These are phyloP conservation scores for Solanum hybrid DNA, from an alignment of 305 asterid genomes.

Conservation along the genomic window DNA sequence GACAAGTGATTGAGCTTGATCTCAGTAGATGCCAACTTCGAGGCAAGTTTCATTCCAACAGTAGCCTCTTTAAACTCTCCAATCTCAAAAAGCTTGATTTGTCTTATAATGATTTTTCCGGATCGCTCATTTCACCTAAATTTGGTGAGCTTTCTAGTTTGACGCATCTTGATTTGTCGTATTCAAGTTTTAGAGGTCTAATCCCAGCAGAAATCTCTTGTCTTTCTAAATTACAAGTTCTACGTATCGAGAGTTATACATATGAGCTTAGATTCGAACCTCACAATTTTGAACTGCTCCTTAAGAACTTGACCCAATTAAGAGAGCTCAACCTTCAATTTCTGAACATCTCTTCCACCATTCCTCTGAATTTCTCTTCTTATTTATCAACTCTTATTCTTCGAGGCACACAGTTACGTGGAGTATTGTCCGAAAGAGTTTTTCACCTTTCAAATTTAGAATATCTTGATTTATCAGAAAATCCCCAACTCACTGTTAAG, in stretches of 20 bases:
- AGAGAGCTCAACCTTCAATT: neutral
- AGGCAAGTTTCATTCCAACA: neutral
- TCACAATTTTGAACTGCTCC: neutral
- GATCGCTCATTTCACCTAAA: neutral
- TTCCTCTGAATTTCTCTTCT: neutral
- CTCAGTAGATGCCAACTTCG: neutral
- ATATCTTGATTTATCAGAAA: neutral
- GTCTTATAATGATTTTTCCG: accelerated
- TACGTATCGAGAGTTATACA: accelerated
- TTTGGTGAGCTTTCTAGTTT: neutral
- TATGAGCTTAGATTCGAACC: accelerated
- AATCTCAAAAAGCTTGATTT: neutral
- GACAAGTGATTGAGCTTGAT: neutral
- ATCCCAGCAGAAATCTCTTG: neutral
- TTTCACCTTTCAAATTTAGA: neutral
- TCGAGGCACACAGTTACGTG: accelerated
- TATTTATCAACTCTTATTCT: accelerated
- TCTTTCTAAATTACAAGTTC: neutral
- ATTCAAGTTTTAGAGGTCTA: neutral
- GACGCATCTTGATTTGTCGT: neutral
- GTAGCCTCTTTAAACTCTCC: neutral
- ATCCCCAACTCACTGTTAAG: neutral
- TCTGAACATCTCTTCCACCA: neutral
- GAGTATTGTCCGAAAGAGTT: neutral
- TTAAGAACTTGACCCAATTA: neutral